Evolutionary conservation across 306 rosid species (phyloP).

Genomic region (Sesbania bispinosa): DNA sequence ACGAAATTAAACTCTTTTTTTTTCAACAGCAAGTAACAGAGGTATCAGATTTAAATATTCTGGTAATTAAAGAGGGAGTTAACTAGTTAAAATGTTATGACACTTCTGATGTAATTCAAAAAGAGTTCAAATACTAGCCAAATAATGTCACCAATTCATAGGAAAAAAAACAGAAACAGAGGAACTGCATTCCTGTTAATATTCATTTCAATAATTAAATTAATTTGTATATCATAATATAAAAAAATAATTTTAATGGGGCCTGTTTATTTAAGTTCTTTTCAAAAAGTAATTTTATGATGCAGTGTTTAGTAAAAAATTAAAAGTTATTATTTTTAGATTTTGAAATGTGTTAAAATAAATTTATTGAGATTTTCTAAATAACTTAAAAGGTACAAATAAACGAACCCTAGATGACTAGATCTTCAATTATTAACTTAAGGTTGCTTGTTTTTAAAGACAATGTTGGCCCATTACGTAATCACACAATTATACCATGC

Average conservation of each 20-base stretch:
- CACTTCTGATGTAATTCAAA: not conserved
- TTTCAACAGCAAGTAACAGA: not conserved
- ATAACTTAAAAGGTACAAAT: no score
- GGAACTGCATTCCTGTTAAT: not conserved
- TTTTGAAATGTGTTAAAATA: no score
- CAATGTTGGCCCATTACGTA: not conserved
- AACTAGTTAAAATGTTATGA: not conserved
- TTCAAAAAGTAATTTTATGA: no score
- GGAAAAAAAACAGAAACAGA: not conserved
- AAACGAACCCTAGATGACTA: no score
- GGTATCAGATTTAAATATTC: not conserved
- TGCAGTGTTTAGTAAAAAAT: no score
- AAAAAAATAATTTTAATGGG: not conserved
- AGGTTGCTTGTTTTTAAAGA: not conserved
- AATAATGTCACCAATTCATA: not conserved
- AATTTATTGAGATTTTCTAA: no score
- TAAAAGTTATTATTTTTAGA: no score
- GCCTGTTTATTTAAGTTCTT: no score
- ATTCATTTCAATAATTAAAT: not conserved
- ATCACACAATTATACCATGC: slow-evolving; percentile 20
- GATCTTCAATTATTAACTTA: not conserved
- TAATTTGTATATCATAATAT: not conserved
- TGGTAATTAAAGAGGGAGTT: not conserved
- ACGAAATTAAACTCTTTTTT: not conserved
- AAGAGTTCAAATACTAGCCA: not conserved